Conservation (phyloP, 306 rosid species). For the Trifolium pratense region DNA sequence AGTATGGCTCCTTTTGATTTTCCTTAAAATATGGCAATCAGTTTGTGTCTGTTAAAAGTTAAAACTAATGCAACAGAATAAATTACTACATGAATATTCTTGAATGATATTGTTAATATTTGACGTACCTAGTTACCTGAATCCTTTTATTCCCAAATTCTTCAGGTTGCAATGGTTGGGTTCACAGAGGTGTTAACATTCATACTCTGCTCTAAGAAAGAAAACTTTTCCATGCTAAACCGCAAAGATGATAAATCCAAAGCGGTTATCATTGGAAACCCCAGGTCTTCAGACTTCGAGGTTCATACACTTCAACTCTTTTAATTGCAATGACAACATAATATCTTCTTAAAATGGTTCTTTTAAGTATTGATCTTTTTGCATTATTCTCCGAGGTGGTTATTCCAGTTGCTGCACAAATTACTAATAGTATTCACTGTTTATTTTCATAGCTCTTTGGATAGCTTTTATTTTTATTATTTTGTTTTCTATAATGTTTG, state of each 20-base stretch:
- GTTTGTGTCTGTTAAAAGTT: constrained; percentile 12
- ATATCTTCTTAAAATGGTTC: constrained; percentile 3
- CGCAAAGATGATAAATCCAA: constrained; percentile 71
- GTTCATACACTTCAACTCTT: constrained; percentile 42
- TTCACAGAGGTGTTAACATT: constrained; percentile 92
- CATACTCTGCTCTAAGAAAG: constrained; percentile 79
- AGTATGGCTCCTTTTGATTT: constrained; percentile 19
- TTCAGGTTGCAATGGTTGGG: constrained; percentile 80
- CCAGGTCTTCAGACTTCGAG: constrained; percentile 91
- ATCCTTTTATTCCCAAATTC: constrained; percentile 28
- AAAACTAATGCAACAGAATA: constrained; percentile 6
- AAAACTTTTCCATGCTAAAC: constrained; percentile 79
- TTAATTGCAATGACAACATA: neutral
- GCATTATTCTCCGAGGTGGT: neutral
- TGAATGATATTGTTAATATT: constrained; percentile 31
- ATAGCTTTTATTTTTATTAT: no score
- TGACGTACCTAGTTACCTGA: constrained; percentile 32
- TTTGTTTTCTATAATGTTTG: no score
- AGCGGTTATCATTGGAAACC: constrained; percentile 85
- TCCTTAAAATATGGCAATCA: neutral
- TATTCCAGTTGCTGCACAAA: neutral
- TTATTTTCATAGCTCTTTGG: neutral
- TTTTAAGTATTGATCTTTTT: neutral
- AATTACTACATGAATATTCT: neutral
- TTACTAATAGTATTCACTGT: constrained; percentile 22